Base-by-base conservation (phyloP, 495 filamentous ascomycete genomes). In the Barbatosphaeria neglecta region DNA sequence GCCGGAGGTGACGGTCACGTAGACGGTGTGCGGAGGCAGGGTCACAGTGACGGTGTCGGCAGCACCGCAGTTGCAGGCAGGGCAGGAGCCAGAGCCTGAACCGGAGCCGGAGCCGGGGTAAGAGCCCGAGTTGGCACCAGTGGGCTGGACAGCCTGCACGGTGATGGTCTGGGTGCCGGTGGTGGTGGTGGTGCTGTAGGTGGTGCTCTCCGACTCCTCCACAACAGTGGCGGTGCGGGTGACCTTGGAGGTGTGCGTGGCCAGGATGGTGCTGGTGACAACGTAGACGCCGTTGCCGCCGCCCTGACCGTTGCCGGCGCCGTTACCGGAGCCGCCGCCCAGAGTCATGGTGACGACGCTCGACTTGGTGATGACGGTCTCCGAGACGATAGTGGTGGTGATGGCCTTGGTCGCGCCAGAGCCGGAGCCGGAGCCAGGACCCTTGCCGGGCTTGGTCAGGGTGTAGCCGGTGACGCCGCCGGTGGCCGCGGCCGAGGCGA, bases 161-260 rank as follows among this genome's bases (percentile, higher is more conserved):
- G 58, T 61, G 3, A 19, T 35, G 6, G 61, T 64, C n/a, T n/a
- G n/a, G n/a, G n/a, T n/a, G n/a, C n/a, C n/a, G n/a, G n/a, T n/a
- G n/a, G n/a, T 49, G 24, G 58, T 61, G 3, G 20, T 35, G 6
- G 61, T 64, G n/a, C 22, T 4, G 4, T 37, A 59, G 23, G 59
- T 60, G 44, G 58, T 67, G 27, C 48, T 51, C 37, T 33, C 43
- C 24, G 22, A 23, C 27, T 51, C 52, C 37, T 50, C 39, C 22
- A 42, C 19, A 18, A 70, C 50, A 22, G 68, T 72, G 19, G 69
- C 59, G 27, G 66, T 69, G 23, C 55, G 56, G 20, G 67, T 72
- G 28, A 63, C 65, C 18, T 62, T 68, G 45, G 51, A 56, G 40
- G 66, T 70, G 4, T 42, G 33, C 13, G 67, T 68, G 10, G 69